Percentiles rank a stretch among this genome's conserved stretches.
Conservation (phyloP, 2,329 filamentous ascomycete genomes). For the Rutstroemia sp. region DNA sequence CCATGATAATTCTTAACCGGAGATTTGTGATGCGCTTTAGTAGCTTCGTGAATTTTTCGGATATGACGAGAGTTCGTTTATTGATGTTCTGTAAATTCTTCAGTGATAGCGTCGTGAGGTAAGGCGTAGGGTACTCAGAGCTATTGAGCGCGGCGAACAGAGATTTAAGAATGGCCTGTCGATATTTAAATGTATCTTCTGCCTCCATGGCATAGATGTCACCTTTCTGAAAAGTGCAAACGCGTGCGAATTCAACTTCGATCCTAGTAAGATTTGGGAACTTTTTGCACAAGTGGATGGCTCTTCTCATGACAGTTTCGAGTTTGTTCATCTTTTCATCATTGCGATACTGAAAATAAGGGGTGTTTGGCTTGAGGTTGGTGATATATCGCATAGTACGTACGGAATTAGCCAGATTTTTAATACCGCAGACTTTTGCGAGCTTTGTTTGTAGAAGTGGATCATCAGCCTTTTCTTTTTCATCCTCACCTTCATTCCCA, state of each 20-base stretch:
- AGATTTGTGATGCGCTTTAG: slow-evolving; percentile 1
- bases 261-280: slow-evolving; percentile 8
- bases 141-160: slow-evolving; percentile 4
- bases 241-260: neutral
- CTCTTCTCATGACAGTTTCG: neutral
- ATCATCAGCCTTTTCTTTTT: neutral
- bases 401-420: neutral
- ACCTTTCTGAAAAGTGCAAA: neutral
- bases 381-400: neutral
- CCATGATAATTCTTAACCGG: neutral
- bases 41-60: neutral
- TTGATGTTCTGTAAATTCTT: slow-evolving; percentile 12
- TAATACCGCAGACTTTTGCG: neutral
- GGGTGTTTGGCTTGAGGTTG: neutral
- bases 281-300: neutral
- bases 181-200: slow-evolving; percentile 5
- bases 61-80: neutral
- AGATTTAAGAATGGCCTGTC: neutral
- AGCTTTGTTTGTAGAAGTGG: neutral
- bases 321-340: neutral
- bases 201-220: neutral
- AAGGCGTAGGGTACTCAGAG: neutral
- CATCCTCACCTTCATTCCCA: neutral
- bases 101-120: neutral
- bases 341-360: slow-evolving; percentile 1